Evolutionary conservation across 768 basidiomycete species (phyloP), one percentile per base, ranked within the genome.

Genomic region (Lyophyllum decastes): DNA sequence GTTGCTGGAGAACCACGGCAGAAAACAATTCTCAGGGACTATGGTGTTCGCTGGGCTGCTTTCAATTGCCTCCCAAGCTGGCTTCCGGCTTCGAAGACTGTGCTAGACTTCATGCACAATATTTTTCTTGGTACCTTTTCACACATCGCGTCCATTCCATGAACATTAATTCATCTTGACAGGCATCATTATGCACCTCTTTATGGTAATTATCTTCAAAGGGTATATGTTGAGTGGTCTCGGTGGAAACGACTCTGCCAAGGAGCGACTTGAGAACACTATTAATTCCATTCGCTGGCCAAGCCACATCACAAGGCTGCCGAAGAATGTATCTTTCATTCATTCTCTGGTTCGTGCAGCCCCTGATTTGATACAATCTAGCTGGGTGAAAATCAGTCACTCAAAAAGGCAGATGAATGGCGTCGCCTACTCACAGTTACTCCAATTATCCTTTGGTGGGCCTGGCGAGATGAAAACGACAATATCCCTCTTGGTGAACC

Each of bases 331-430:
- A 70, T 54, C 55, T n/a, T 33, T 60, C 19, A 25, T 49, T 38
- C 48, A 16, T 38, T 44, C 33, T 33, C 12, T 33, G 5, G 5
- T 33, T 33, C 12, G 6, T 33, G 5, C 12, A 12, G 3, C 17
- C 11, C 19, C 33, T 54, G 17, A 58, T 27, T 49, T 19, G 7
- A 38, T 44, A 40, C 40, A 0, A 2, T 9, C 33, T 43, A 73
- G 70, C 55, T 73, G 5, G 68, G 68, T 2, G 62, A 68, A 38
- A 73, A 73, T 46, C 71, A 73, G 49, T 70, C 67, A 0, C 55
- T 73, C 1, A 67, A 71, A 45, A 73, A 73, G 47, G 72, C 70
- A 19, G 70, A 74, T 64, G 62, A 74, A 52, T 74, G 72, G 73
- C 60, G 63, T 0, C 53, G 60, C 3, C 45, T 73, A 1, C 35